Evolutionary conservation across 2,329 filamentous ascomycete species (phyloP), one percentile per base, ranked within the genome.

Genomic region (Trichocomaceae sp.): DNA sequence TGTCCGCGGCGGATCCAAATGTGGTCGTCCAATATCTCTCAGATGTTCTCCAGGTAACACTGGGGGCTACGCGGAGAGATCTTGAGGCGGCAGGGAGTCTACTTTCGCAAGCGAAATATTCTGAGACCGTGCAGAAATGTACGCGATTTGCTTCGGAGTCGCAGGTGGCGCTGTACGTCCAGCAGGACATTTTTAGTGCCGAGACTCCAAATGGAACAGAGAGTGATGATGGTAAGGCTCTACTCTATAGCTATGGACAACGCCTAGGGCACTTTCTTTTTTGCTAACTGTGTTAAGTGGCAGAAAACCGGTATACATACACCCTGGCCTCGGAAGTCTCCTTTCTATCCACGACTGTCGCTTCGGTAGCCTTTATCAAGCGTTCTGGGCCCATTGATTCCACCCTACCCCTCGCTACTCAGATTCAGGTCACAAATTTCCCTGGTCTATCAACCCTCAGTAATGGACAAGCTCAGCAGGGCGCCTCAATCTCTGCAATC

Each of bases 381-480:
- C 85, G 90, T 54, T 87, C 92, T 53, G 84, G 86, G 68, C 88
- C 91, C 51, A 88, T 99, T 74, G 89, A 96, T 70, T 84, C 89
- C 57, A 82, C 81, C 63, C 78, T 90, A 69, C 87, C 91, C 56
- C 83, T 99, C 67, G 85, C 86, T 63, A 86, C 86, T 56, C 93
- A 99, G 75, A 85, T 99, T 64, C 90, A 95, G 67, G 87, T 96
- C 67, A 88, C 92, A 71, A 96, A 95, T 69, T 78, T 99, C 59
- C 91, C 93, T 10, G 89, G 92, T 52, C 83, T 87, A 58, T 86
- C 87, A 52, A 83, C 85, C 59, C 79, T 86, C 57, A 85, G 83
- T 63, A 83, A 81, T 62, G 76, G 81, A 50, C 79, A 83, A 58
- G 80, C 84, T 62, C 84, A 88, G 62, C 86, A 90, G 69, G 85